phyloP scores from a whole-genome alignment of 129 eudicot species.

The Chrysanthemum seticuspe region DNA sequence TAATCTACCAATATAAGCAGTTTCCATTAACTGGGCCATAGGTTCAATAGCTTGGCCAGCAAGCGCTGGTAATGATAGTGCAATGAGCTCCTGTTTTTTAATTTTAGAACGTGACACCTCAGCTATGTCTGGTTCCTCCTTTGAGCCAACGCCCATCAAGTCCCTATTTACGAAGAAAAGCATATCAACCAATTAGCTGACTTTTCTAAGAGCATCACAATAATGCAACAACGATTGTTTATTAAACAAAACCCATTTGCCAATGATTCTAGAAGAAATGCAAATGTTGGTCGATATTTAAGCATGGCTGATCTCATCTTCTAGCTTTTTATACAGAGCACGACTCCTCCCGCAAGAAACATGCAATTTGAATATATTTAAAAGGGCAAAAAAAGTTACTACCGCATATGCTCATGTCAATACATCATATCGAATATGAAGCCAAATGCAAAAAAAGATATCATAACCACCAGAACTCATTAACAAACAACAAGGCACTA shows the following conservation, averaged over 20 bases:
- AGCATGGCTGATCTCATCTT: not conserved
- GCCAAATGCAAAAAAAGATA: not conserved
- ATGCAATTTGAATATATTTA: not conserved
- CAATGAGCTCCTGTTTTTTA: slow-evolving; percentile 60
- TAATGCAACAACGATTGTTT: too few species aligned
- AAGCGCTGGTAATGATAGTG: slow-evolving; percentile 78
- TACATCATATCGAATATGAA: not conserved
- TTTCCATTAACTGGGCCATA: slow-evolving; percentile 84
- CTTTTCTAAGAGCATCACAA: not conserved
- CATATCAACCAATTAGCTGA: slow-evolving; percentile 13
- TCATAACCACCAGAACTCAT: too few species aligned
- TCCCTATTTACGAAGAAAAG: slow-evolving; percentile 40
- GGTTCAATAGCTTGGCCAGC: slow-evolving; percentile 97
- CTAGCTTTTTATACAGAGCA: not conserved
- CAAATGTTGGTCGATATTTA: not conserved
- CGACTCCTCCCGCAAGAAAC: not conserved
- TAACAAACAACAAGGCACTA: not conserved
- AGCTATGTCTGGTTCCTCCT: slow-evolving; percentile 21
- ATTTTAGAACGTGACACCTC: slow-evolving; percentile 34
- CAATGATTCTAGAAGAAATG: too few species aligned
- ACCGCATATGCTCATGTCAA: not conserved
- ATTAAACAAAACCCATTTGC: too few species aligned
- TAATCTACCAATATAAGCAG: slow-evolving; percentile 85
- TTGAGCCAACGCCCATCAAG: slow-evolving; percentile 31
- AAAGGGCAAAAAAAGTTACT: not conserved